Percentiles rank a stretch among this genome's conserved stretches.
These are phyloP conservation scores for Scheffersomyces quercinus DNA, from an alignment of 1,139 yeast species.

Conservation along the genomic window DNA sequence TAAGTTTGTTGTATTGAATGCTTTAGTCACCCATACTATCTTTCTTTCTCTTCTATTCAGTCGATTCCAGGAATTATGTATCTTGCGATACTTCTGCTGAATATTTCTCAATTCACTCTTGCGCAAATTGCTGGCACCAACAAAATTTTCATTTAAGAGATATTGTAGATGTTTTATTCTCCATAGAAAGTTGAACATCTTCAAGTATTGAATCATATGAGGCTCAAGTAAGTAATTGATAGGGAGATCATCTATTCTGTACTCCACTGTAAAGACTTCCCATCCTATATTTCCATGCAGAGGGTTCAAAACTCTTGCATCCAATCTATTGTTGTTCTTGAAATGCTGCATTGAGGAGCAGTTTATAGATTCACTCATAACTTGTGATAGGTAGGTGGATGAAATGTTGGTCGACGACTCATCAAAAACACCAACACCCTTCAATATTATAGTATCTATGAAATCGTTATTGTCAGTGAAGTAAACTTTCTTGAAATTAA, in stretches of 20 bases:
- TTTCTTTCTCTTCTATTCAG: slow-evolving; percentile 22
- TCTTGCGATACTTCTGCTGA: slow-evolving; percentile 13
- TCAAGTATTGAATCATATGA: slow-evolving; percentile 59
- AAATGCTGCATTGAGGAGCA: slow-evolving; percentile 59
- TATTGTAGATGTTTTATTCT: slow-evolving; percentile 63
- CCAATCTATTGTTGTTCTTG: slow-evolving; percentile 48
- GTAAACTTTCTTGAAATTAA: slow-evolving; percentile 64
- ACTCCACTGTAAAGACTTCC: slow-evolving; percentile 92
- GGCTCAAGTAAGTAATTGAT: slow-evolving; percentile 36
- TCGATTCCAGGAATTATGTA: slow-evolving; percentile 8
- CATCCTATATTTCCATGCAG: slow-evolving; percentile 71
- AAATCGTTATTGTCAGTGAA: slow-evolving; percentile 80
- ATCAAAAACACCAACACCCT: slow-evolving; percentile 55
- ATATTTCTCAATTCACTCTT: slow-evolving; percentile 33
- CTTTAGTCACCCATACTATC: slow-evolving; percentile 28
- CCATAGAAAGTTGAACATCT: slow-evolving; percentile 87
- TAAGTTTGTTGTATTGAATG: slow-evolving; percentile 41
- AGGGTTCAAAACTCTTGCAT: slow-evolving; percentile 76
- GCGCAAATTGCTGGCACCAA: slow-evolving; percentile 34
- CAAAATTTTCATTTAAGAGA: slow-evolving; percentile 46
- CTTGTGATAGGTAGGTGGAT: slow-evolving; percentile 64
- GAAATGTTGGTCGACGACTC: slow-evolving; percentile 65
- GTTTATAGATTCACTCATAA: slow-evolving; percentile 66
- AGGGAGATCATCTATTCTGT: slow-evolving; percentile 60
- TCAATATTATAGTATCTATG: slow-evolving; percentile 60